Percentiles rank a stretch among this genome's conserved stretches.
These are phyloP conservation scores for Zygotorulaspora mrakii DNA, from an alignment of 1,139 yeast species.

Conservation along the genomic window DNA sequence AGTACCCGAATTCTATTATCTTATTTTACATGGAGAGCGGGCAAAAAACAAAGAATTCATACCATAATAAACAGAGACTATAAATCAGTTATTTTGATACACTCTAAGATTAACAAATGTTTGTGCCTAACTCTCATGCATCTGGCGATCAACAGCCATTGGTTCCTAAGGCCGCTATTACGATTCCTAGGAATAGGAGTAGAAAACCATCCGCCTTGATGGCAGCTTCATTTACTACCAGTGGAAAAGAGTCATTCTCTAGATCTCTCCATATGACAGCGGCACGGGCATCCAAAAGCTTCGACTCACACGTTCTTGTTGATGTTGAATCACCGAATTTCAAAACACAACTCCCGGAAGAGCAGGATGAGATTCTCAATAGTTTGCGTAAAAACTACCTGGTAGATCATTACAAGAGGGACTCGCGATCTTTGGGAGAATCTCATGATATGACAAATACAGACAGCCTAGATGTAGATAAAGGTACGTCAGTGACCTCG, in stretches of 20 bases:
- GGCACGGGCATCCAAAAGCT: conserved; percentile 10
- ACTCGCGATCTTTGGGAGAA: conserved; percentile 12
- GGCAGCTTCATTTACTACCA: conserved; percentile 12
- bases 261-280: conserved; percentile 10
- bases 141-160: conserved; percentile 11
- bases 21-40: too few relatives aligned
- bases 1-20: too few relatives aligned
- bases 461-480: conserved; percentile 9
- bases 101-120: not conserved
- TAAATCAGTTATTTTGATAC: not conserved
- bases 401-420: conserved; percentile 17
- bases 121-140: not conserved
- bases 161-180: conserved; percentile 15
- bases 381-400: conserved; percentile 28
- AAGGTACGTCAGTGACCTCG: conserved; percentile 8
- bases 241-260: conserved; percentile 14
- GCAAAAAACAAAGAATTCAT: not conserved
- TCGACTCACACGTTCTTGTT: conserved; percentile 27
- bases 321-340: conserved; percentile 38
- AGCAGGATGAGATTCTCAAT: conserved; percentile 30
- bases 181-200: conserved; percentile 14
- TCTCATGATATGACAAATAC: conserved; percentile 12
- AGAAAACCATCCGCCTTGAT: conserved; percentile 13
- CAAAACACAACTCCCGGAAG: conserved; percentile 23
- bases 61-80: not conserved